Base-by-base conservation (phyloP, 352 stramenopile species). In the Pythium grandisporangium region DNA sequence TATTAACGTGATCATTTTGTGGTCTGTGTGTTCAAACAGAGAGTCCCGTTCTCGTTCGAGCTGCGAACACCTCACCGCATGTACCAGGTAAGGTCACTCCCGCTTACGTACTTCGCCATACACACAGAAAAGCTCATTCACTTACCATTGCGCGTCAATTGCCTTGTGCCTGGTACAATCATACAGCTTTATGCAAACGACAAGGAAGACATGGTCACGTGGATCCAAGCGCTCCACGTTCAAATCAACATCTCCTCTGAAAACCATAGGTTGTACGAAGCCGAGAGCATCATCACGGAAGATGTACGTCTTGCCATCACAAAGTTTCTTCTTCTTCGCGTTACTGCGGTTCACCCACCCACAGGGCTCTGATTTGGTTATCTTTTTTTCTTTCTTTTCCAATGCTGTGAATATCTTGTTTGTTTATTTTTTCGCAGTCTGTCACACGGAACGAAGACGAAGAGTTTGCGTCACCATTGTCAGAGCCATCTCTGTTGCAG, bases 201-300 rank as follows among this genome's bases (percentile, higher is more conserved):
- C 38, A 88, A 92, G 37, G 76, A 89, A 32, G 70, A 85, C 26
- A 86, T 86, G 70, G 66, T 84, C 12, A 65, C 60, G 30, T 92
- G 79, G 79, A 85, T 90, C 37, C 76, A 88, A 27, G 73, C 75
- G 5, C 50, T 92, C 2, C 76, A 92, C 41, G 55, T 85, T 5
- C 76, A 92, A 51, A 92, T 90, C 43, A 72, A 70, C 16, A 58
- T 92, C 30, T 79, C 66, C 21, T 78, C 61, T 20, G 79, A 92
- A 48, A 92, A 92, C 47, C 73, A 89, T 41, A 60, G 68, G 4
- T 53, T 92, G 4, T 84, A 84, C 33, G 70, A 90, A 43, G 79
- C 79, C 8, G 79, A 92, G 42, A 86, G 86, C 50, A 66, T 81
- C 59, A 92, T 92, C 32, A 84, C 78, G 4, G 79, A 92, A 68